Base-by-base conservation (phyloP, 306 rosid genomes). In the Cicer yamashitae region DNA sequence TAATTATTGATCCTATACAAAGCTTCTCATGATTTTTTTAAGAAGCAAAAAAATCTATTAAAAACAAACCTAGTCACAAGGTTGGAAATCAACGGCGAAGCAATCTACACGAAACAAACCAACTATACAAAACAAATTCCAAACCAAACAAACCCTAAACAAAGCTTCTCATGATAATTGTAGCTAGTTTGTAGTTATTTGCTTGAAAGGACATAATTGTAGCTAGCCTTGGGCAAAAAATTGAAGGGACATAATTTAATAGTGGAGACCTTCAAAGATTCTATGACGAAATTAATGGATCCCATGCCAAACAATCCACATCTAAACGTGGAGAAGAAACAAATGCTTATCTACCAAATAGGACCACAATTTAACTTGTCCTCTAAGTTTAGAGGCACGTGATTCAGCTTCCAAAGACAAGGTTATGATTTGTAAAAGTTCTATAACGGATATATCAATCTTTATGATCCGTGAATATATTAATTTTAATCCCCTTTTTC, bases 331-430 rank as follows among this genome's bases (percentile, higher is more conserved):
- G 39, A 60, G 68, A 74, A 74, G 52, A 44, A 75, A 70, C 77
- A 82, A 77, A 38, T 79, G 39, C 14, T 10, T 44, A 41, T 17
- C 7, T 40, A 6, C 3, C 34, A 7, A 22, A 11, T 4, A 80
- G 87, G 87, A 83, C 84, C 84, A 79, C 84, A 45, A 0, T 46
- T 61, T 46, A 11, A 43, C 77, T 62, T 69, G 81, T 38, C 77
- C 65, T 6, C 3, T 6, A 74, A 74, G 75, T 44, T 58, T 71
- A n/a, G 10, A 25, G 7, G 9, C 30, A 45, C 54, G 62, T 79
- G 62, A 30, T 64, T 73, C 82, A 70, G 44, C 71, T 59, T 60
- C 20, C 47, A 59, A 8, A 11, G 7, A 58, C 62, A 68, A 77
- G 34, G 60, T 34, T 68, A 22, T 46, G 44, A 39, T 78, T 53